Conservation (phyloP, 257 asterid genomes). For the Eucommia ulmoides region DNA sequence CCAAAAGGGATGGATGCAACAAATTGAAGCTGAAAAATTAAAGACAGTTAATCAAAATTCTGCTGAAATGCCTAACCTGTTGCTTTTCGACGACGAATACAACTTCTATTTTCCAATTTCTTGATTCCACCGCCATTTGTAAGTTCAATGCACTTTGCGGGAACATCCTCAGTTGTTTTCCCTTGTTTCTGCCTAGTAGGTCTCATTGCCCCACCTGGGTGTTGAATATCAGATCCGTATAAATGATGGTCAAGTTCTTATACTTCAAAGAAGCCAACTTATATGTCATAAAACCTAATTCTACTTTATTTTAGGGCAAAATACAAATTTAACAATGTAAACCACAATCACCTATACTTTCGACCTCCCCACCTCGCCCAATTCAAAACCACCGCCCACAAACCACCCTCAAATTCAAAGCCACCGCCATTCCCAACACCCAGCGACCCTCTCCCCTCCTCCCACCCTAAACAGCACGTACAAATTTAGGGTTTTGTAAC, state of each 20-base stretch:
- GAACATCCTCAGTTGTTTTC: slow-evolving; percentile 20
- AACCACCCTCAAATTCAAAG: too few species aligned
- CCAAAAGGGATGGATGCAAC: background rate
- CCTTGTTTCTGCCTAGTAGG: slow-evolving; percentile 26
- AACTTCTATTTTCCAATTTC: slow-evolving; percentile 26
- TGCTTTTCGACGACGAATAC: slow-evolving; percentile 10
- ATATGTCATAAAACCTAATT: too few species aligned
- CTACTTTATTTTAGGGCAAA: too few species aligned
- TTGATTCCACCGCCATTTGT: slow-evolving; percentile 6
- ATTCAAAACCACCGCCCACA: too few species aligned
- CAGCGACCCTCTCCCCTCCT: too few species aligned
- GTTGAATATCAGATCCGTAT: background rate
- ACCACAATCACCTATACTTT: too few species aligned
- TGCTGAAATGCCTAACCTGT: slow-evolving; percentile 16
- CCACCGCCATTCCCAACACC: too few species aligned
- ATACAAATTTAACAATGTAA: too few species aligned
- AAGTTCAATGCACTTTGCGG: slow-evolving; percentile 19
- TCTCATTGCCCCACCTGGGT: slow-evolving; percentile 26
- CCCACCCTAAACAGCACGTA: too few species aligned
- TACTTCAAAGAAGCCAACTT: background rate
- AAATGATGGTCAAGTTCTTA: background rate
- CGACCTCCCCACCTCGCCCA: too few species aligned
- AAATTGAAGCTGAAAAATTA: background rate
- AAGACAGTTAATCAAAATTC: background rate
- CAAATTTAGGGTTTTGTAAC: too few species aligned